Base-by-base conservation (phyloP, 352 stramenopile species). In the Phytophthora cactorum region DNA sequence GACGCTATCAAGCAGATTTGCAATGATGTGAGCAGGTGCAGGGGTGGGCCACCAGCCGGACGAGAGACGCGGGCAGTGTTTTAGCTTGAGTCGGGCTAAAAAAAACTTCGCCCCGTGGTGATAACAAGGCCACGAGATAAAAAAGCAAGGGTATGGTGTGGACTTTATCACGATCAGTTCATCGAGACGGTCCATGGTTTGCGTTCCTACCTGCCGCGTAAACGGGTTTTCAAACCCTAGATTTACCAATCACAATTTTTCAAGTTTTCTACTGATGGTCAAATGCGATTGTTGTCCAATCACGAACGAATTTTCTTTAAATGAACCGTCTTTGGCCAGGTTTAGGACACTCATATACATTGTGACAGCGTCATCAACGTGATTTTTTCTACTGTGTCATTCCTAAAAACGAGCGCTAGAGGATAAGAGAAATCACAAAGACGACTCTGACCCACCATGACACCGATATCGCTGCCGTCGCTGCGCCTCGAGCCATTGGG, bases 391-490 rank as follows among this genome's bases (percentile, higher is more conserved):
- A 43, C 36, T 12, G 36, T 43, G 36, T 43, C 58, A 63, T 72
- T 67, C 56, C 34, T 52, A 6, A 63, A 67, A 55, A 50, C 43
- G 31, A 41, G 50, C 22, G 12, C 38, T 50, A 15, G 28, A 14
- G 17, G 43, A 68, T 6, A 25, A 45, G 27, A 63, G 11, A 39
- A 12, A 2, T n/a, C 5, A 22, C 22, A 47, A 12, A n/a, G 27
- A 45, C 31, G 29, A 28, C 0, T 32, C 22, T 7, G 36, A 34
- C 27, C 17, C 10, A 32, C 11, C 31, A 68, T 64, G 59, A 62
- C 59, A 14, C 65, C 65, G 17, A 34, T 73, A 28, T 49, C 59
- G 6, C 54, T 74, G 32, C 66, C 66, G 28, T 66, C 66, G 28
- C 59, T 74, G 27, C 66, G 54, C 45, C 49, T 58, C 8, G 53